Evolutionary conservation across 2,329 filamentous ascomycete species (phyloP).

Genomic region (Neofusicoccum laricinum): DNA sequence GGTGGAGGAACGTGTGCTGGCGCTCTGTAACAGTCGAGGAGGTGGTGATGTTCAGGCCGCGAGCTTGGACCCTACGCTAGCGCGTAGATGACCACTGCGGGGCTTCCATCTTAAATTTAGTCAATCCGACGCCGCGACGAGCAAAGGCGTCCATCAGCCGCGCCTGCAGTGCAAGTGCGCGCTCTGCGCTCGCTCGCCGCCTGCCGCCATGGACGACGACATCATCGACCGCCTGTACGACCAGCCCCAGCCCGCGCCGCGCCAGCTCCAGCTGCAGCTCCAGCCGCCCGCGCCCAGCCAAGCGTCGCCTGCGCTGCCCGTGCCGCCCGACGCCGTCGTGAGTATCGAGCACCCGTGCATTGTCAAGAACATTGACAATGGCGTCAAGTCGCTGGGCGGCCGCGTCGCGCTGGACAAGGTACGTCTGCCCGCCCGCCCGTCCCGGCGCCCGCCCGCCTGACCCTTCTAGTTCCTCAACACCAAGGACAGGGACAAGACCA

Average conservation of each 20-base stretch:
- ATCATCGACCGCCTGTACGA: conserved; percentile 9
- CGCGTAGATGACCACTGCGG: conserved; percentile 4
- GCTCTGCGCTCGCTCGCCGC: too few species aligned
- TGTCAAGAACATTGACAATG: conserved; percentile 62
- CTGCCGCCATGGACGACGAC: conserved; percentile 7
- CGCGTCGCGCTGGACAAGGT: conserved; percentile 54
- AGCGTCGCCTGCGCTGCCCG: conserved; percentile 44
- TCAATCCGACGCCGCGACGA: neutral
- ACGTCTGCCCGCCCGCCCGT: conserved; percentile 18
- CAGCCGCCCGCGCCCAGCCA: neutral
- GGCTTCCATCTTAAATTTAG: conserved; percentile 11
- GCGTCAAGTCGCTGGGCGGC: conserved; percentile 61
- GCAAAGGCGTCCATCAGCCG: neutral
- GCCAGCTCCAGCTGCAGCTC: neutral
- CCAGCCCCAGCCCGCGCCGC: neutral
- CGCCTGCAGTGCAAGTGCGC: neutral
- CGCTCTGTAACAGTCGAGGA: conserved; percentile 15
- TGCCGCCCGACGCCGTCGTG: conserved; percentile 55
- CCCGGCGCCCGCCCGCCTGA: neutral
- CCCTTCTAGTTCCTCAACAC: conserved; percentile 16
- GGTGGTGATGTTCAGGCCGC: conserved; percentile 13
- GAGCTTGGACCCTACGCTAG: conserved; percentile 7
- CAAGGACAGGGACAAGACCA: conserved; percentile 35
- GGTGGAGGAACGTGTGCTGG: conserved; percentile 12
- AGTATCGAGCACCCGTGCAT: conserved; percentile 67